Base-by-base conservation (phyloP, 2,329 filamentous ascomycete genomes). In the Elsinoe fawcettii region DNA sequence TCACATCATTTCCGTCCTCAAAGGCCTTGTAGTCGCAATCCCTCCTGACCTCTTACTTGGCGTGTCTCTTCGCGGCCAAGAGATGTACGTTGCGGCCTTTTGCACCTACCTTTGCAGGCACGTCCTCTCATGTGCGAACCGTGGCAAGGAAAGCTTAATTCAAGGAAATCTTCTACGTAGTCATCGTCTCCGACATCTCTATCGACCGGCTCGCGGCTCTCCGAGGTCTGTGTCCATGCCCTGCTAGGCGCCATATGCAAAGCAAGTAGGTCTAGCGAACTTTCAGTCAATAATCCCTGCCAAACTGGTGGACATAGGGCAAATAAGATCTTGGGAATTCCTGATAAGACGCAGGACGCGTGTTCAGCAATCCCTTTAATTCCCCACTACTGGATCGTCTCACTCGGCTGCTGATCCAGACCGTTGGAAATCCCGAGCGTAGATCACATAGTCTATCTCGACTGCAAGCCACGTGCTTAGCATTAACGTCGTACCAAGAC, bases 381-480 rank as follows among this genome's bases (percentile, higher is more conserved):
- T 39, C 20, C 32, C 32, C 30, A 12, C 49, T 25, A 18, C 46
- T 25, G 46, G 46, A 32, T 51, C n/a, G 27, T 18, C 25, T 22
- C 12, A 9, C 46, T 25, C 18, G 16, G 32, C 37, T 36, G 30
- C 30, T 53, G 49, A 53, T 53, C 49, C 32, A 53, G 49, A 53
- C 49, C 49, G 49, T 53, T 53, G 49, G 49, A 23, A 30, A 12
- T 25, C 32, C 16, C 49, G 30, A 53, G 11, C 16, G 49, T 53
- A 53, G 32, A 53, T 53, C 49, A 25, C 14, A 12, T 53, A 53
- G 14, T 53, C 32, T 36, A 39, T 39, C 49, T 39, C 14, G 23
- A 53, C 30, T 25, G 30, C 27, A 23, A 37, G 49, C 49, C 49
- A 53, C 49, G 49, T 53, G 49, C 32, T 44, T 44, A 44, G 41